phyloP scores from a whole-genome alignment of 2,329 filamentous ascomycete genomes.

The Shiraia sp. region DNA sequence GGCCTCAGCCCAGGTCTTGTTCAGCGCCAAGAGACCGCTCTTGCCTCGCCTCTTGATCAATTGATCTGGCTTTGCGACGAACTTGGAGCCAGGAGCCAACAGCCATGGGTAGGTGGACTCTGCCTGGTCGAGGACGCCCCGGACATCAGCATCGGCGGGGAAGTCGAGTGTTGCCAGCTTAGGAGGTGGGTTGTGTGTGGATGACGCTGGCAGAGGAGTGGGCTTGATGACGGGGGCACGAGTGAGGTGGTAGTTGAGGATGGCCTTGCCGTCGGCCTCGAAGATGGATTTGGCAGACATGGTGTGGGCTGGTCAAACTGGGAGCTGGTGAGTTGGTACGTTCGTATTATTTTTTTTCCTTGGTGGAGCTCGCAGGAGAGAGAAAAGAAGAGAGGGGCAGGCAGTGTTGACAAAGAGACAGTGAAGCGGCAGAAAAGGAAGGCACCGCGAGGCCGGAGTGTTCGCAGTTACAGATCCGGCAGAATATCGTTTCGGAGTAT shows the following conservation, averaged over 20 bases:
- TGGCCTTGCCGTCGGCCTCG: constrained; percentile 99
- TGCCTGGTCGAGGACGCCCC: constrained; percentile 87
- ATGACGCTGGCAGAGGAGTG: constrained; percentile 80
- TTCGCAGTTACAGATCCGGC: constrained; percentile 20
- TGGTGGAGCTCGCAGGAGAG: constrained; percentile 15
- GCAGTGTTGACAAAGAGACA: constrained; percentile 15
- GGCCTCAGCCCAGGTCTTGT: constrained; percentile 96
- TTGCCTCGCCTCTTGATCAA: constrained; percentile 99
- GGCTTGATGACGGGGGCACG: constrained; percentile 97
- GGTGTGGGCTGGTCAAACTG: constrained; percentile 43
- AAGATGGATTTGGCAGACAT: constrained; percentile 97
- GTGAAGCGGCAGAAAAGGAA: constrained; percentile 14
- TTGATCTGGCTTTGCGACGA: constrained; percentile 99
- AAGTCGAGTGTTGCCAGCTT: constrained; percentile 93
- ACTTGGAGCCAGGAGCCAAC: constrained; percentile 78
- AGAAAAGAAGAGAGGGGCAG: constrained; percentile 3
- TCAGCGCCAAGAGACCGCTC: constrained; percentile 92
- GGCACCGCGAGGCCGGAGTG: constrained; percentile 10
- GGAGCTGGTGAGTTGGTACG: constrained; percentile 27
- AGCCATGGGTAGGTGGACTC: constrained; percentile 98
- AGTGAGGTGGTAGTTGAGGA: constrained; percentile 99
- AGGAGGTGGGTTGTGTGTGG: constrained; percentile 89
- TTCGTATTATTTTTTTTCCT: constrained; percentile 1
- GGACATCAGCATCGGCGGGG: constrained; percentile 81
- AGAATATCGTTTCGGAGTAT: constrained; percentile 9